Evolutionary conservation across 805 yeast species (phyloP).

Genomic region (Sugiyamaella marilandica): DNA sequence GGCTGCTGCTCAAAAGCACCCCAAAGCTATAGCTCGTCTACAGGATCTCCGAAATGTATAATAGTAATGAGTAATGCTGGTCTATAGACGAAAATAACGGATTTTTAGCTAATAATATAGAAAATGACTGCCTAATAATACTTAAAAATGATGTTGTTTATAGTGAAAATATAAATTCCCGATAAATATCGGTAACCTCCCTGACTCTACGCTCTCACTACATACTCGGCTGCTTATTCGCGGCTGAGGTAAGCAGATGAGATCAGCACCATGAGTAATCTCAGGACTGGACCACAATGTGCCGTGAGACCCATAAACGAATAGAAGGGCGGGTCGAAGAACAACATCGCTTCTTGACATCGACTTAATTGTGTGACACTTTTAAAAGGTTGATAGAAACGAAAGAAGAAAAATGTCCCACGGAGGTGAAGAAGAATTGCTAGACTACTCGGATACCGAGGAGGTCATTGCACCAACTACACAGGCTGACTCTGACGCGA

Average conservation of each 20-base stretch:
- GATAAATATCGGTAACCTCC: too few species aligned
- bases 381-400: neutral
- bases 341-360: neutral
- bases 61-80: slow-evolving; percentile 3
- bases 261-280: neutral
- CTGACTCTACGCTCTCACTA: too few species aligned
- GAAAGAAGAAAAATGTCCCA: slow-evolving; percentile 58
- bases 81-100: neutral
- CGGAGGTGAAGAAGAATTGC: slow-evolving; percentile 98
- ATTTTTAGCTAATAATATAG: neutral
- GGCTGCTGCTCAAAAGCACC: slow-evolving; percentile 62
- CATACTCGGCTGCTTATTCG: too few species aligned
- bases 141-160: too few species aligned
- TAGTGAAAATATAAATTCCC: too few species aligned
- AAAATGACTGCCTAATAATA: too few species aligned
- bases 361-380: neutral
- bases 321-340: neutral
- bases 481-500: slow-evolving; percentile 32
- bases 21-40: slow-evolving; percentile 45
- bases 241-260: neutral
- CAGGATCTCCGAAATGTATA: slow-evolving; percentile 24
- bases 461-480: slow-evolving; percentile 57
- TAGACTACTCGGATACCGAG: slow-evolving; percentile 98
- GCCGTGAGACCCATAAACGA: neutral
- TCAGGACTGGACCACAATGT: neutral